phyloP scores from a whole-genome alignment of 176 grass and related monocot genomes.

The Carex scoparia region DNA sequence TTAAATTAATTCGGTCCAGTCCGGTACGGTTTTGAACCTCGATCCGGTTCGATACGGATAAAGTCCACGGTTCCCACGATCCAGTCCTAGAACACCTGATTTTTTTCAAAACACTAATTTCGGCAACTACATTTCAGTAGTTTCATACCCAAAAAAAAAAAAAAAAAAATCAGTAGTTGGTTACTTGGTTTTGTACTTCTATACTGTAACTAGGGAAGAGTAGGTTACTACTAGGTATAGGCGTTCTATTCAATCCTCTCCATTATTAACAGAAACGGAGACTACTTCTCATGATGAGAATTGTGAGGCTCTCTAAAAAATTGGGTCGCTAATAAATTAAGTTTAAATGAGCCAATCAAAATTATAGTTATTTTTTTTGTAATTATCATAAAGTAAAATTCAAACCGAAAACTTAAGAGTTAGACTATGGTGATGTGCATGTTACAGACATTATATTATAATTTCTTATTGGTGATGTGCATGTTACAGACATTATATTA shows the following conservation, averaged over 20 bases:
- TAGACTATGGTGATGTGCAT: too few species aligned
- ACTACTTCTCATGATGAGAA: background rate
- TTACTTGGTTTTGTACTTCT: background rate
- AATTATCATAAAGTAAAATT: background rate
- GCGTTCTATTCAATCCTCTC: background rate
- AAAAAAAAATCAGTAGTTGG: background rate
- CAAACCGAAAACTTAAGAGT: background rate
- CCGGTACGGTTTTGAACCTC: too few species aligned
- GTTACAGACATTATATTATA: too few species aligned
- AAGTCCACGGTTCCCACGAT: too few species aligned
- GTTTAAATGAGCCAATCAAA: background rate
- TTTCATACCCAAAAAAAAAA: too few species aligned
- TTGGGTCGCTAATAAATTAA: background rate
- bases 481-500: too few species aligned
- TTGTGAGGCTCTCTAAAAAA: background rate
- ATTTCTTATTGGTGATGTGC: too few species aligned
- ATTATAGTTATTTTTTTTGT: background rate
- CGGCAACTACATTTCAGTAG: background rate
- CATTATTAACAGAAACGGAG: background rate
- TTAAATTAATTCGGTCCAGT: too few species aligned
- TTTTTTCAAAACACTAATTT: background rate
- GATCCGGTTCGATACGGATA: too few species aligned
- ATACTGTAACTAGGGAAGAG: background rate
- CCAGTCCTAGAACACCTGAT: too few species aligned
- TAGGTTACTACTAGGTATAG: background rate